phyloP scores from a whole-genome alignment of 164 flowering plant species.

The Tinospora cordifolia region DNA sequence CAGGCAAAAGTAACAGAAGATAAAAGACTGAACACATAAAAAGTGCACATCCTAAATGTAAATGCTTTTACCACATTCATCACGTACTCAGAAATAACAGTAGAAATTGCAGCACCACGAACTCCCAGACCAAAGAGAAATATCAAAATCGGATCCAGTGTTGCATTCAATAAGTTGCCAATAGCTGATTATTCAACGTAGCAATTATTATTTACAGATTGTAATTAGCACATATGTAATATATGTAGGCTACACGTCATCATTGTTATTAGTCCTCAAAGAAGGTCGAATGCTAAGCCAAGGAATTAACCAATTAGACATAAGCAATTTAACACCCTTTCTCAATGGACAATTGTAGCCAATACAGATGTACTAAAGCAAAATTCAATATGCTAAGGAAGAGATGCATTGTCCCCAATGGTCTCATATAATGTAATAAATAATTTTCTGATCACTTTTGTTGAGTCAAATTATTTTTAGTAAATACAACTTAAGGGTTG shows the following conservation, averaged over 20 bases:
- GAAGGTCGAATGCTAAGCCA: background rate
- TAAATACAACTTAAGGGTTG: too few relatives aligned
- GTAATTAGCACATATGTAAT: background rate
- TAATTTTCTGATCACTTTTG: too few relatives aligned
- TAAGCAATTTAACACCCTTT: background rate
- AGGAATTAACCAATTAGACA: background rate
- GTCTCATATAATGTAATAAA: too few relatives aligned
- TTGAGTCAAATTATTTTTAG: too few relatives aligned
- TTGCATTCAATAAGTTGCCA: conserved; percentile 75
- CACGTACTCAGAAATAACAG: conserved; percentile 96
- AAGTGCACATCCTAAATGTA: conserved; percentile 7
- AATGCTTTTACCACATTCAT: conserved; percentile 42
- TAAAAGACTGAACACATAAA: background rate
- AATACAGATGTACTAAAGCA: too few relatives aligned
- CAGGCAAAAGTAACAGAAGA: background rate
- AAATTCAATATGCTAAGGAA: too few relatives aligned
- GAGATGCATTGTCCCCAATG: too few relatives aligned
- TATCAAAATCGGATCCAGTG: conserved; percentile 70
- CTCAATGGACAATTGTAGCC: background rate
- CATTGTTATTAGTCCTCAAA: background rate
- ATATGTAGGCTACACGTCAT: background rate
- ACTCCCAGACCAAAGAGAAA: conserved; percentile 60
- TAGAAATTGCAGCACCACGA: conserved; percentile 87
- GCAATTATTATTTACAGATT: background rate
- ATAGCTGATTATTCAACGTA: conserved; percentile 43